These are phyloP conservation scores for Tolypocladium endophyticum DNA, from an alignment of 2,329 filamentous ascomycete species.

Conservation along the genomic window DNA sequence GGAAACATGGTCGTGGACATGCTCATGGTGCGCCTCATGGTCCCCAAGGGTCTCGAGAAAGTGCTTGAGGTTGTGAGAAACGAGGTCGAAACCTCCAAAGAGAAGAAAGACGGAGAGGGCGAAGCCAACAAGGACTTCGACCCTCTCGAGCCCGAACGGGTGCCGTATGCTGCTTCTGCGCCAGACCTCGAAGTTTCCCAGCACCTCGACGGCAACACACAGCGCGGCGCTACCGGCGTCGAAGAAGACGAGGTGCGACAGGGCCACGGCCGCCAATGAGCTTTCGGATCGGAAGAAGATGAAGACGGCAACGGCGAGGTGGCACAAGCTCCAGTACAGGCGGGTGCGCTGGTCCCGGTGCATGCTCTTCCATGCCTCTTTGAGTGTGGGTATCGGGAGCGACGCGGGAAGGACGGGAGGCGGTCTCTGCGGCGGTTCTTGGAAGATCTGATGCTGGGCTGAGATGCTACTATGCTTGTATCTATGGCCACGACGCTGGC, in stretches of 20 bases:
- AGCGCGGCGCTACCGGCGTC: slow-evolving; percentile 87
- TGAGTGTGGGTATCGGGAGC: slow-evolving; percentile 79
- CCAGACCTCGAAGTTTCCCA: slow-evolving; percentile 97
- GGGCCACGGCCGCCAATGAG: slow-evolving; percentile 79
- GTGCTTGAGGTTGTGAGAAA: slow-evolving; percentile 89
- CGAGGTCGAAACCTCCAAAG: slow-evolving; percentile 94
- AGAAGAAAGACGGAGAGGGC: slow-evolving; percentile 91
- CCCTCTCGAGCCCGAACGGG: slow-evolving; percentile 84
- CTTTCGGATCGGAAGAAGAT: slow-evolving; percentile 80
- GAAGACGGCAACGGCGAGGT: slow-evolving; percentile 71
- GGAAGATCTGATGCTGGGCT: slow-evolving; percentile 82
- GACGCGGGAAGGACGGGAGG: slow-evolving; percentile 85
- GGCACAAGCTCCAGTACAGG: slow-evolving; percentile 82
- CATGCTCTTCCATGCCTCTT: slow-evolving; percentile 84
- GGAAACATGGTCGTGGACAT: slow-evolving; percentile 54
- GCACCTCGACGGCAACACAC: slow-evolving; percentile 84
- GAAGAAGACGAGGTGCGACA: slow-evolving; percentile 91
- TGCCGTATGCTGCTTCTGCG: slow-evolving; percentile 84
- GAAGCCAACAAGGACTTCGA: slow-evolving; percentile 89
- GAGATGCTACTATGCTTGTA: slow-evolving; percentile 97
- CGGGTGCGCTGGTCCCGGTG: slow-evolving; percentile 75
- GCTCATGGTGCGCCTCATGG: slow-evolving; percentile 64
- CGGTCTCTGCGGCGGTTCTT: slow-evolving; percentile 76
- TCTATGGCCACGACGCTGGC: slow-evolving; percentile 86
- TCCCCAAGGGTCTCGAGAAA: slow-evolving; percentile 55